Evolutionary conservation across 75 land plant genomes (phyloP).

Genomic region (Adiantum capillusveneris): DNA sequence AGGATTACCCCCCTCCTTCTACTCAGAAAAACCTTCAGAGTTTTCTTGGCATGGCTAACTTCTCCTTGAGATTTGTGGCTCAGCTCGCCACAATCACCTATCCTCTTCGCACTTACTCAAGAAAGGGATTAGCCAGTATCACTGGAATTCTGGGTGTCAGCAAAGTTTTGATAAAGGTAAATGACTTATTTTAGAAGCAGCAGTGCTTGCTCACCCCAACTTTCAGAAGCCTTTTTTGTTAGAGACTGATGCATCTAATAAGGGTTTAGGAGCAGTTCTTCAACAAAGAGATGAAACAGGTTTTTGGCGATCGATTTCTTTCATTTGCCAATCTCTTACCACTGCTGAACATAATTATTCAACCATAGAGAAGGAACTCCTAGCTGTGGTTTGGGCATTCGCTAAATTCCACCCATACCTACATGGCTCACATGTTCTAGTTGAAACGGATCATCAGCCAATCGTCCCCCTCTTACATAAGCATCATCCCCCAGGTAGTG

Average conservation of each 20-base stretch:
- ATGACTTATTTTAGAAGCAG: slow-evolving; percentile 3
- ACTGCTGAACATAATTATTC: background rate
- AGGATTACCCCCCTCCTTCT: background rate
- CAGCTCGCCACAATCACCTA: background rate
- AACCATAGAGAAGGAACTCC: slow-evolving; percentile 16
- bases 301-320: slow-evolving; percentile 19
- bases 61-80: too few species aligned
- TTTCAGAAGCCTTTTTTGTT: slow-evolving; percentile 9
- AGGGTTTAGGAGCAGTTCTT: slow-evolving; percentile 21
- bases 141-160: background rate
- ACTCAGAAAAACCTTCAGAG: background rate
- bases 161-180: background rate
- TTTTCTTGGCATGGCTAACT: background rate
- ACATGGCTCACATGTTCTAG: background rate
- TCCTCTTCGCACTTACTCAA: background rate
- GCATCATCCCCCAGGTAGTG: background rate
- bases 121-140: background rate
- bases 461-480: background rate
- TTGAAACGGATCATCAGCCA: background rate
- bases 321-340: slow-evolving; percentile 8
- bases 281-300: slow-evolving; percentile 6
- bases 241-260: slow-evolving; percentile 24
- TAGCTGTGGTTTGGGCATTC: too few species aligned
- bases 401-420: too few species aligned
- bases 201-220: slow-evolving; percentile 15